Evolutionary conservation across 192 early-diverging fungal species (phyloP).

Genomic region (Backusella luteola): DNA sequence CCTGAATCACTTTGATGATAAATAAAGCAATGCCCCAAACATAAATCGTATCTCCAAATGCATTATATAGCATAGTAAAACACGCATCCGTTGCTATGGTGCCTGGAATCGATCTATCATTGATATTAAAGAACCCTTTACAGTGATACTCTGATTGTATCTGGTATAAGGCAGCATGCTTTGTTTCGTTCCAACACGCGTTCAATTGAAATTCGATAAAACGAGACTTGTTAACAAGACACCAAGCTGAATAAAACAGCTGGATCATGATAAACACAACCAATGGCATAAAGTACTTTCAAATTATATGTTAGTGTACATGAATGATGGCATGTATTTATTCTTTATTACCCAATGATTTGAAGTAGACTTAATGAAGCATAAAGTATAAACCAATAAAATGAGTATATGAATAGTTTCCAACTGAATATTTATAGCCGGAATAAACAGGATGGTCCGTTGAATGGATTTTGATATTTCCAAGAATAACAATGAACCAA

Average conservation of each 20-base stretch:
- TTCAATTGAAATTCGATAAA: slow-evolving; percentile 5
- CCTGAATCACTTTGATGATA: slow-evolving; percentile 12
- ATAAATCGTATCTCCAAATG: background rate
- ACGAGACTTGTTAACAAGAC: background rate
- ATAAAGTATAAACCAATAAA: background rate
- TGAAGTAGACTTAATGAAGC: background rate
- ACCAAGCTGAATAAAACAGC: slow-evolving; percentile 1
- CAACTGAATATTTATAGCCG: background rate
- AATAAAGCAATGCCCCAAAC: slow-evolving; percentile 9
- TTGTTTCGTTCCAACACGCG: background rate
- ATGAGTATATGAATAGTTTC: background rate
- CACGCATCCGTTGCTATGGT: background rate
- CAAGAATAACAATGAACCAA: background rate
- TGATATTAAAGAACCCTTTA: background rate
- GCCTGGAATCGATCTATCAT: slow-evolving; percentile 1
- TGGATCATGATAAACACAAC: slow-evolving; percentile 2
- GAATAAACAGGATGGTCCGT: background rate
- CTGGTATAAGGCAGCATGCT: background rate
- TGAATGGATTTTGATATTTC: background rate
- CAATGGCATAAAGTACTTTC: slow-evolving; percentile 11
- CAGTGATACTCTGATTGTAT: slow-evolving; percentile 3
- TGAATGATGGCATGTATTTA: background rate
- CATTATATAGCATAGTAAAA: background rate
- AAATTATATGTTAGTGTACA: background rate
- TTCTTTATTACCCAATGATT: slow-evolving; percentile 14